A percentile compares a stretch with the other conserved stretches of the same genome.
Conservation (phyloP, 345 rosid species). For the Melaleuca alternifolia region DNA sequence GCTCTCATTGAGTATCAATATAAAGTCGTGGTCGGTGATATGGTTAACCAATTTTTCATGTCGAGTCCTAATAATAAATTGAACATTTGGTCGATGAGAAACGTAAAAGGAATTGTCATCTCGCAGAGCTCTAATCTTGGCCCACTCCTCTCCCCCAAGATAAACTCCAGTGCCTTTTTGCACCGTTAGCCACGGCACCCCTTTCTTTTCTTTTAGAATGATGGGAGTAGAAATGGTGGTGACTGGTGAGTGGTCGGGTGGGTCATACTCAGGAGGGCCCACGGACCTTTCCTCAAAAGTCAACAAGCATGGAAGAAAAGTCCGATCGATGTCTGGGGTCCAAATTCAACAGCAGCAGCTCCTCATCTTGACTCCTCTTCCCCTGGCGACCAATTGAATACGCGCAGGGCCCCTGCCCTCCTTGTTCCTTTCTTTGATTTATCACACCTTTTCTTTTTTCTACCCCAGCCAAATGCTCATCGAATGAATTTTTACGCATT, state of each 20-base stretch:
- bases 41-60: neutral
- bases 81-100: neutral
- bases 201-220: neutral
- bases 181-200: neutral
- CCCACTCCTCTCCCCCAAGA: neutral
- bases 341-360: neutral
- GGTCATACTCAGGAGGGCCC: neutral
- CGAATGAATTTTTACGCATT: neutral
- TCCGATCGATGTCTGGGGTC: neutral
- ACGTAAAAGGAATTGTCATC: neutral
- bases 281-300: neutral
- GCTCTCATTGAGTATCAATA: too few species aligned
- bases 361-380: neutral
- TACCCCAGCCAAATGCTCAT: neutral
- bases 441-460: neutral
- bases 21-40: too few species aligned
- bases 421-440: accelerated
- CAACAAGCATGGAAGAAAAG: neutral
- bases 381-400: neutral
- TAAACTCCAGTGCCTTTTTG: neutral
- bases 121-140: neutral
- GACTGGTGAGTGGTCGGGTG: neutral
- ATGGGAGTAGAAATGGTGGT: neutral
- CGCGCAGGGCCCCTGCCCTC: neutral
- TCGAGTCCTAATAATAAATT: neutral